Conservation (phyloP, 2,329 filamentous ascomycete species). For the Aspergillus alliaceus region DNA sequence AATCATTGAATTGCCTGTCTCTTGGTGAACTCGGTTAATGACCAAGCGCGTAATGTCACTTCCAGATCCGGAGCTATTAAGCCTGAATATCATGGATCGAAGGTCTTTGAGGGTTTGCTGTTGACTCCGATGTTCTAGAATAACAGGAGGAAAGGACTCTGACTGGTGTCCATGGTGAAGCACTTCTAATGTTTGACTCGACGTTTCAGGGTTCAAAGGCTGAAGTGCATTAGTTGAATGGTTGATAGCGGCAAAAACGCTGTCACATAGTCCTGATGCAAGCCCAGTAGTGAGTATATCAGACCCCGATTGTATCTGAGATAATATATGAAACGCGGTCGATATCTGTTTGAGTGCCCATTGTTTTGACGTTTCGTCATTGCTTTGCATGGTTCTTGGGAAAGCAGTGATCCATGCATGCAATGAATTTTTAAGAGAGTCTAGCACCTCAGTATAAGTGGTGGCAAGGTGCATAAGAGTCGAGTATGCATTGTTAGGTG, state of each 20-base stretch:
- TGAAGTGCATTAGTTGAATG: constrained; percentile 29
- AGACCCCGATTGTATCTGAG: constrained; percentile 55
- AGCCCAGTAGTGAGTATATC: constrained; percentile 30
- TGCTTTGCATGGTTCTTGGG: constrained; percentile 77
- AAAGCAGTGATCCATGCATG: constrained; percentile 81
- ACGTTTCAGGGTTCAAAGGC: constrained; percentile 22
- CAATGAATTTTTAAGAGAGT: constrained; percentile 67
- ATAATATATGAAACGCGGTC: constrained; percentile 67
- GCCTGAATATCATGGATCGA: constrained; percentile 58
- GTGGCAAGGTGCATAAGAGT: constrained; percentile 61
- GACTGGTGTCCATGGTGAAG: constrained; percentile 24
- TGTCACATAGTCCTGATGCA: constrained; percentile 68
- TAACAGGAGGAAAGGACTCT: constrained; percentile 57
- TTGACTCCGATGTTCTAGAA: constrained; percentile 67
- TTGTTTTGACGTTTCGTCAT: constrained; percentile 76
- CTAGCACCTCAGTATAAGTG: constrained; percentile 62
- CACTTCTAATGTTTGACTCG: constrained; percentile 28
- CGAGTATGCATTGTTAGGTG: constrained; percentile 33
- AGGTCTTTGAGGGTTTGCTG: constrained; percentile 63
- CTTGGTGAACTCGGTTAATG: constrained; percentile 61
- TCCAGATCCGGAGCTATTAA: constrained; percentile 47
- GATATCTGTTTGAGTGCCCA: constrained; percentile 74
- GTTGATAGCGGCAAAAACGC: constrained; percentile 57
- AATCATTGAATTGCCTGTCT: constrained; percentile 59
- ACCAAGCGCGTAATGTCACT: constrained; percentile 62